These are phyloP conservation scores for Tulasnella sp. DNA, from an alignment of 768 basidiomycete species.

Conservation along the genomic window DNA sequence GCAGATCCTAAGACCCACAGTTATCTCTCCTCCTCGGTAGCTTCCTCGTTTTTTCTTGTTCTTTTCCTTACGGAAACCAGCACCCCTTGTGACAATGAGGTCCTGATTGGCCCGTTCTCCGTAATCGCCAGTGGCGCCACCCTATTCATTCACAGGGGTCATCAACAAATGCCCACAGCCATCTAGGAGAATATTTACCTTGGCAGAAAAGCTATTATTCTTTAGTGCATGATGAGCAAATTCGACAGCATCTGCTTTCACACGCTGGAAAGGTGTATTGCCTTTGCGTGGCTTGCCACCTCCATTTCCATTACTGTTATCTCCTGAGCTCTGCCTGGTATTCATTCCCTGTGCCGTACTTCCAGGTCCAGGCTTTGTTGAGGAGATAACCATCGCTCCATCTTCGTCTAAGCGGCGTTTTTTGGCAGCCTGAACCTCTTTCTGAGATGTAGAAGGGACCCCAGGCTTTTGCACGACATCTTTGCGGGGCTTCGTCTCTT, in stretches of 20 bases:
- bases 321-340: constrained; percentile 27
- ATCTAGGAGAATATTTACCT: constrained; percentile 33
- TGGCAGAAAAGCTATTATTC: constrained; percentile 72
- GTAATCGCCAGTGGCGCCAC: constrained; percentile 64
- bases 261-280: constrained; percentile 66
- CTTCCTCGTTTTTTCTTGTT: constrained; percentile 98
- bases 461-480: too few relatives aligned
- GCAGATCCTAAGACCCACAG: constrained; percentile 37
- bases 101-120: constrained; percentile 75
- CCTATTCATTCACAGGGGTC: constrained; percentile 28
- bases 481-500: too few relatives aligned
- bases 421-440: too few relatives aligned
- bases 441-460: too few relatives aligned
- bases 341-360: constrained; percentile 29
- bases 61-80: constrained; percentile 96
- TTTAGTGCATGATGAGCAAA: constrained; percentile 36
- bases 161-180: not conserved
- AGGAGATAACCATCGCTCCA: too few relatives aligned
- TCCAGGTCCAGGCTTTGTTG: not conserved
- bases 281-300: too few relatives aligned
- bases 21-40: constrained; percentile 90
- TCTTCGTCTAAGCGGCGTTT: too few relatives aligned
- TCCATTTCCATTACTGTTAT: constrained; percentile 10
- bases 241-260: constrained; percentile 50
- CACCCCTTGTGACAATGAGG: constrained; percentile 83